phyloP scores from a whole-genome alignment of 768 basidiomycete genomes.

The Mycena vitilis region DNA sequence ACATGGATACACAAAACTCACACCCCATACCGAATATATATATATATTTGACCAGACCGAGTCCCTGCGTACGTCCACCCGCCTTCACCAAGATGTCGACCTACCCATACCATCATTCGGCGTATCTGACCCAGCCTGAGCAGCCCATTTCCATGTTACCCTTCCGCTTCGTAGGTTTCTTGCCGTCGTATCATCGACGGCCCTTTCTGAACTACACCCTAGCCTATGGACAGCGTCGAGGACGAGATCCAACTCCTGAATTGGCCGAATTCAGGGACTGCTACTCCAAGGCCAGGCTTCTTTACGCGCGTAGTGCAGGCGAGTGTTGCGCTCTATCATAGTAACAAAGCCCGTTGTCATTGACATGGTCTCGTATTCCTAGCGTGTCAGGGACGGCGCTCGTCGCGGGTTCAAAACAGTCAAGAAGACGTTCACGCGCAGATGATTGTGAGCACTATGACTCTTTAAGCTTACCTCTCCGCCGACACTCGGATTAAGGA shows the following conservation, averaged over 20 bases:
- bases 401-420: constrained; percentile 8
- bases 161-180: constrained; percentile 4
- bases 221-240: constrained; percentile 19
- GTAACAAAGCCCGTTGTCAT: background rate
- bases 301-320: background rate
- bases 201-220: background rate
- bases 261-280: background rate
- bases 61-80: background rate
- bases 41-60: background rate
- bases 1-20: background rate
- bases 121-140: background rate
- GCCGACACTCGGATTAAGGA: no score
- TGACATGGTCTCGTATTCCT: constrained; percentile 2
- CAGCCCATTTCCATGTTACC: constrained; percentile 8
- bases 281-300: background rate
- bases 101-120: constrained; percentile 10
- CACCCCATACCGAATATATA: background rate
- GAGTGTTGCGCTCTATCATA: background rate
- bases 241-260: constrained; percentile 10
- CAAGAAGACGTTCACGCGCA: constrained; percentile 1
- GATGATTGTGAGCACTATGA: background rate
- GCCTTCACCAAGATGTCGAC: constrained; percentile 9
- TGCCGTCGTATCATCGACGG: background rate
- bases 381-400: constrained; percentile 3
- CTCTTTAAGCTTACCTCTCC: background rate